These are phyloP conservation scores for Ascochyta clinopodiicola DNA, from an alignment of 2,329 filamentous ascomycete species.

Conservation along the genomic window DNA sequence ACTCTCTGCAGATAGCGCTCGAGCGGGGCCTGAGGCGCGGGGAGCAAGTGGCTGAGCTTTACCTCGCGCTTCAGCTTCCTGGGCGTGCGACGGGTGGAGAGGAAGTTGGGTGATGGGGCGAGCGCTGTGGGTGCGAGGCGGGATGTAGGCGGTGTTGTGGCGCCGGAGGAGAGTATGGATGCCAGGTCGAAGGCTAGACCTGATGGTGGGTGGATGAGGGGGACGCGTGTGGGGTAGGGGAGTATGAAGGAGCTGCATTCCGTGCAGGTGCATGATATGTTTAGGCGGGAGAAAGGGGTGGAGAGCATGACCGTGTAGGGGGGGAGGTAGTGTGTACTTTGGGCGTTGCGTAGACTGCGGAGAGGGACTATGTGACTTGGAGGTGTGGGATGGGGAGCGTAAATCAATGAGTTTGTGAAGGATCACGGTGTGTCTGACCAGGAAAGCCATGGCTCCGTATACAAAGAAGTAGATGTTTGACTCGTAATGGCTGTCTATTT, in stretches of 20 bases:
- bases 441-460: not conserved
- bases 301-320: slow-evolving; percentile 2
- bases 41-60: not conserved
- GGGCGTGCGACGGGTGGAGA: not conserved
- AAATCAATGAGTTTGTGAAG: not conserved
- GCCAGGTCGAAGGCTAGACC: not conserved
- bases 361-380: not conserved
- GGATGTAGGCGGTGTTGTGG: not conserved
- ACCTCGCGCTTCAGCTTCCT: not conserved
- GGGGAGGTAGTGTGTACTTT: not conserved
- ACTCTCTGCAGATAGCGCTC: not conserved
- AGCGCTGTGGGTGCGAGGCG: not conserved
- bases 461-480: not conserved
- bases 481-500: not conserved
- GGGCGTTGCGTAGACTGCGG: no score
- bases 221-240: slow-evolving; percentile 7
- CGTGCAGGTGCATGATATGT: slow-evolving; percentile 22
- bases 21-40: not conserved
- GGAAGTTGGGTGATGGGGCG: not conserved
- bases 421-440: not conserved
- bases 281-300: slow-evolving; percentile 4
- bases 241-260: slow-evolving; percentile 22
- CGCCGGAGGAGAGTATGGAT: not conserved
- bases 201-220: not conserved
- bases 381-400: not conserved